phyloP scores from a whole-genome alignment of 2,329 filamentous ascomycete genomes.

The Calonectria honghensis region DNA sequence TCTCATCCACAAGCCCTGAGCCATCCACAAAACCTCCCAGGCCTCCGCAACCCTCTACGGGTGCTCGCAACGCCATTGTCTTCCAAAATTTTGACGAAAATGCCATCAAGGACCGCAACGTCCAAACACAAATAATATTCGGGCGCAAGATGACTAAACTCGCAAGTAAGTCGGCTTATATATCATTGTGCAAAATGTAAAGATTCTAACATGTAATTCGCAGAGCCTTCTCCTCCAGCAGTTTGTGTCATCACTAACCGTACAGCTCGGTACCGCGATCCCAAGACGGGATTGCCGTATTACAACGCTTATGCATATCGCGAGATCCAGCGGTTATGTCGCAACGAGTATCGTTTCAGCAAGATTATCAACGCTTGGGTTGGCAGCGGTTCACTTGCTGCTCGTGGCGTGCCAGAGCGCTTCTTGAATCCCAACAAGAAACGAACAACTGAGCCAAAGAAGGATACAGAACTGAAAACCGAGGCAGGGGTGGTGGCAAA shows the following conservation, averaged over 20 bases:
- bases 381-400: slow-evolving; percentile 78
- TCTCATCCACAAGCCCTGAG: slow-evolving; percentile 31
- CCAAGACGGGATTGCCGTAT: slow-evolving; percentile 88
- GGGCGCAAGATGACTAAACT: slow-evolving; percentile 75
- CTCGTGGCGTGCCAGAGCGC: slow-evolving; percentile 85
- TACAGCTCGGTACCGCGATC: slow-evolving; percentile 89
- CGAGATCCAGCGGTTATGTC: slow-evolving; percentile 84
- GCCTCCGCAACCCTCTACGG: slow-evolving; percentile 56
- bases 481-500: slow-evolving; percentile 36
- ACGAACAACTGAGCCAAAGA: slow-evolving; percentile 52
- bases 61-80: slow-evolving; percentile 75
- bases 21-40: slow-evolving; percentile 46
- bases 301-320: slow-evolving; percentile 86
- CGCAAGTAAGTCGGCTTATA: slow-evolving; percentile 65
- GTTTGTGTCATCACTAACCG: slow-evolving; percentile 90
- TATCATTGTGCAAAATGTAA: background rate
- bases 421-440: slow-evolving; percentile 72
- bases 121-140: slow-evolving; percentile 76
- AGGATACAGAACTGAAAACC: slow-evolving; percentile 39
- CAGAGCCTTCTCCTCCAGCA: slow-evolving; percentile 71
- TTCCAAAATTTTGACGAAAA: slow-evolving; percentile 76
- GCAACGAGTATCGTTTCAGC: slow-evolving; percentile 89
- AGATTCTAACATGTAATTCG: slow-evolving; percentile 25
- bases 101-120: slow-evolving; percentile 72
- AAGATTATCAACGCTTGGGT: slow-evolving; percentile 88